Evolutionary conservation across 495 filamentous ascomycete genomes (phyloP).

Genomic region (Venustampulla echinocandica): DNA sequence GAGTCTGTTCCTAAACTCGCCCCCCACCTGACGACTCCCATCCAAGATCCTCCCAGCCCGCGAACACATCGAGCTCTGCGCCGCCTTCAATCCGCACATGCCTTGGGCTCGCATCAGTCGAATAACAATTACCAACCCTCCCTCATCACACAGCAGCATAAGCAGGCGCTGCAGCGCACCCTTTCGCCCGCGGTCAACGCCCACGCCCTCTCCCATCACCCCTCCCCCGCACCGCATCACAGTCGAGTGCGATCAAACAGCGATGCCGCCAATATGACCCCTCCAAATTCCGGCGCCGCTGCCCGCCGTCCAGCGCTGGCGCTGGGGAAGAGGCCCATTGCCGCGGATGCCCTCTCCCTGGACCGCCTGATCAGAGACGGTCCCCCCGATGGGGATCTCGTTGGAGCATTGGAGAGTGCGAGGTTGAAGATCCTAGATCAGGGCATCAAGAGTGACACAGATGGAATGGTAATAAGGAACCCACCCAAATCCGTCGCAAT

Average conservation of each 20-base stretch:
- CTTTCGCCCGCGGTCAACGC: slow-evolving; percentile 15
- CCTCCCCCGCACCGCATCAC: slow-evolving; percentile 23
- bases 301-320: slow-evolving; percentile 8
- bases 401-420: slow-evolving; percentile 60
- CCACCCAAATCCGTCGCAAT: too few species aligned
- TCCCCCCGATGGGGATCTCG: slow-evolving; percentile 57
- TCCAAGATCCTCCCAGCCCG: slow-evolving; percentile 34
- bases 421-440: slow-evolving; percentile 69
- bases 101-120: slow-evolving; percentile 37
- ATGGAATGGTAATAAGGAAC: slow-evolving; percentile 98
- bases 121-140: slow-evolving; percentile 16
- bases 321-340: slow-evolving; percentile 29
- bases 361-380: slow-evolving; percentile 63
- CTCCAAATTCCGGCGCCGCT: slow-evolving; percentile 7
- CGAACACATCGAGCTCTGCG: slow-evolving; percentile 41
- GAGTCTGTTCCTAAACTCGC: slow-evolving; percentile 15
- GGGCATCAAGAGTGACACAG: slow-evolving; percentile 70
- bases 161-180: slow-evolving; percentile 25
- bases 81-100: slow-evolving; percentile 49
- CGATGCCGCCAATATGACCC: slow-evolving; percentile 43
- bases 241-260: slow-evolving; percentile 59
- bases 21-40: slow-evolving; percentile 21
- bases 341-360: slow-evolving; percentile 53
- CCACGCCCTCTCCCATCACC: not conserved
- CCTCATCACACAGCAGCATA: slow-evolving; percentile 24